Conservation (phyloP, 306 rosid genomes). For the Medicago ruthenica region DNA sequence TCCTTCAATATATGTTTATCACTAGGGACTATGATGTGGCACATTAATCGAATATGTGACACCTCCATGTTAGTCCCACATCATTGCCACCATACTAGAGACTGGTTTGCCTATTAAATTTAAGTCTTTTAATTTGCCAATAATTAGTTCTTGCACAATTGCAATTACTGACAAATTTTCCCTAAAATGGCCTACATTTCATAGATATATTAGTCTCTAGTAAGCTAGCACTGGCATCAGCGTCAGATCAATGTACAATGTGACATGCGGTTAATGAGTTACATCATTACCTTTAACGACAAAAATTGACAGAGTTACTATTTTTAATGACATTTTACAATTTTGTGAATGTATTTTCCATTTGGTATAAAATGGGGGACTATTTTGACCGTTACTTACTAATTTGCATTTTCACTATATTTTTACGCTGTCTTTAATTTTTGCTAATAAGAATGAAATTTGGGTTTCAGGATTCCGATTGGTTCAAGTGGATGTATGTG, state of each 20-base stretch:
- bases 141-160: background rate
- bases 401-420: too few relatives aligned
- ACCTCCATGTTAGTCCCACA: background rate
- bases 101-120: background rate
- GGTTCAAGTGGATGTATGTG: conserved; percentile 61
- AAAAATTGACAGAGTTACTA: background rate
- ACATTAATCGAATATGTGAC: background rate
- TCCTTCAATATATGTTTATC: background rate
- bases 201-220: background rate
- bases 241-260: background rate
- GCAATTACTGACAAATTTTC: background rate
- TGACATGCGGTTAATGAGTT: background rate
- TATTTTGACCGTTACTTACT: too few relatives aligned
- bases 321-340: too few relatives aligned
- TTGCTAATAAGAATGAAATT: conserved; percentile 47
- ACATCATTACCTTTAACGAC: background rate
- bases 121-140: background rate
- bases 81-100: background rate
- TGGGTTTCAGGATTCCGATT: conserved; percentile 63
- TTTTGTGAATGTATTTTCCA: background rate
- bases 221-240: background rate
- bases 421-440: background rate
- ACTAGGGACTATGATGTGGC: background rate
- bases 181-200: background rate
- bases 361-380: background rate